A percentile compares a stretch with the other conserved stretches of the same genome.
Conservation (phyloP, 1,284 basidiomycete genomes). For the Rhodotorula sp. region DNA sequence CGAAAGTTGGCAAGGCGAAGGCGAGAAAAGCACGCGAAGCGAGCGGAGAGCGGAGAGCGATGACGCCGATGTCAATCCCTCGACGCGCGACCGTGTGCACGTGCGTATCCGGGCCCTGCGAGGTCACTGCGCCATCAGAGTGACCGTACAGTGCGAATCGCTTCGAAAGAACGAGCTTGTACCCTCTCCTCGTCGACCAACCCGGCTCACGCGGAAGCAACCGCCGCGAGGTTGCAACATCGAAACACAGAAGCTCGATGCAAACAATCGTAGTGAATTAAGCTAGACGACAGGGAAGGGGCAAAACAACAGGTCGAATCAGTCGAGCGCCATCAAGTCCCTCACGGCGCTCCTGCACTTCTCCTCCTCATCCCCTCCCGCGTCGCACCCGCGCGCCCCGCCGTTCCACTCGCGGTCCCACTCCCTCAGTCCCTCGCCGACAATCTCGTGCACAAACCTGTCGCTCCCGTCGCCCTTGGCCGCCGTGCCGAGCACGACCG, state of each 20-base stretch:
- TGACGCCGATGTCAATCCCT: background rate
- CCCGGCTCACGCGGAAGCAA: no score
- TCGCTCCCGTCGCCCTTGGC: constrained; percentile 10
- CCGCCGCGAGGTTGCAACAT: no score
- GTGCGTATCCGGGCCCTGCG: no score
- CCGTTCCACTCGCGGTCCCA: constrained; percentile 38
- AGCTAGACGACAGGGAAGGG: background rate
- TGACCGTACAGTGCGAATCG: no score
- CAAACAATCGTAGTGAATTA: background rate
- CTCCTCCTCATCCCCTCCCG: constrained; percentile 16
- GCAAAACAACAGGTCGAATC: background rate
- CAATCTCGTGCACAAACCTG: constrained; percentile 33
- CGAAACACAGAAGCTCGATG: background rate
- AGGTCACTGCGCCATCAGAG: no score
- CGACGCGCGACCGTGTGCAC: background rate
- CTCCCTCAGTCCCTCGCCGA: constrained; percentile 31
- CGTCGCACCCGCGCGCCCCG: constrained; percentile 11
- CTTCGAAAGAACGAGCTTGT: no score
- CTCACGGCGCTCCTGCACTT: constrained; percentile 28
- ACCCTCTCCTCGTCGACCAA: no score
- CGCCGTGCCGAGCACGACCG: constrained; percentile 16
- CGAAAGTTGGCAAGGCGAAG: background rate
- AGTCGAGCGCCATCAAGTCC: constrained; percentile 33
- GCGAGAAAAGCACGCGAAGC: background rate
- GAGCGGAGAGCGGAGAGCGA: background rate